Evolutionary conservation across 2,329 filamentous ascomycete genomes (phyloP).

Genomic region (Alternaria angustiovoidea): DNA sequence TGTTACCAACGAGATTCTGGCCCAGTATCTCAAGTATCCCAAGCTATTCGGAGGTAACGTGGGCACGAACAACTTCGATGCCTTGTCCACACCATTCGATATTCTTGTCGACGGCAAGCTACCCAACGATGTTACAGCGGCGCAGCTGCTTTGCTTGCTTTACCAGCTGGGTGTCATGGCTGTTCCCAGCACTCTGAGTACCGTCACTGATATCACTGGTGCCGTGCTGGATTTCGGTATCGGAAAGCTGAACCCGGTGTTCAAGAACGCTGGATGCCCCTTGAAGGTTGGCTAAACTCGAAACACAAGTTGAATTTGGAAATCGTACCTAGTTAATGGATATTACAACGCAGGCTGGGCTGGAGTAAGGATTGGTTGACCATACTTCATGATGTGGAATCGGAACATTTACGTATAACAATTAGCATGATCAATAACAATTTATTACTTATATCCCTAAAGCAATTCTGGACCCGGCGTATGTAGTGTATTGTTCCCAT

Average conservation of each 20-base stretch:
- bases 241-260: constrained; percentile 33
- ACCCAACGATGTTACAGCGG: constrained; percentile 29
- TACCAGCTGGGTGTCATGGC: constrained; percentile 53
- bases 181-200: constrained; percentile 44
- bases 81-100: constrained; percentile 46
- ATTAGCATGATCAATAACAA: neutral
- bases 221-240: constrained; percentile 23
- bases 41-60: constrained; percentile 56
- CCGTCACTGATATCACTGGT: constrained; percentile 20
- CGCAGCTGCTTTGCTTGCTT: constrained; percentile 51
- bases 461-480: no score
- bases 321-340: neutral
- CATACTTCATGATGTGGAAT: neutral
- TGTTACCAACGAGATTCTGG: constrained; percentile 52
- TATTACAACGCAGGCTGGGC: neutral
- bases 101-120: constrained; percentile 53
- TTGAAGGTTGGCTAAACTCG: neutral
- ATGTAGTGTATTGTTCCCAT: neutral
- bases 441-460: neutral
- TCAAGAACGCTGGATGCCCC: constrained; percentile 53
- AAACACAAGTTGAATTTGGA: neutral
- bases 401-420: neutral
- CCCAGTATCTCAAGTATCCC: constrained; percentile 53
- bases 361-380: neutral
- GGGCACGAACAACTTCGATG: constrained; percentile 50